Percentiles rank a stretch among this genome's conserved stretches.
These are phyloP conservation scores for Lenwebbia sp. DNA, from an alignment of 345 rosid species.

Conservation along the genomic window DNA sequence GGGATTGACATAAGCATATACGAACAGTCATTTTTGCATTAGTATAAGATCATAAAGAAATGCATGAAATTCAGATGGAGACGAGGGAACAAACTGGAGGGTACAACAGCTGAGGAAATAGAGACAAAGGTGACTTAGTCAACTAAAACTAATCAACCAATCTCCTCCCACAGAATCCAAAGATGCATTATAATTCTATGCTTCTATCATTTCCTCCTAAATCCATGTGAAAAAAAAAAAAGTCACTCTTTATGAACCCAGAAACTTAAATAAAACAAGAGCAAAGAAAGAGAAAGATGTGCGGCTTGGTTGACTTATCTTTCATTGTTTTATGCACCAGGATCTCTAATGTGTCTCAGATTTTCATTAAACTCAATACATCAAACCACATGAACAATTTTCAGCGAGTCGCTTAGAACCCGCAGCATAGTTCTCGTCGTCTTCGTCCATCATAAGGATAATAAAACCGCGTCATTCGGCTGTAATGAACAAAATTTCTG, in stretches of 20 bases:
- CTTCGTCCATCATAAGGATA: not conserved
- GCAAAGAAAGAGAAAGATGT: not conserved
- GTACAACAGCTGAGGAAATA: not conserved
- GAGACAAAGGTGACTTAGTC: constrained; percentile 2
- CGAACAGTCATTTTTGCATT: not conserved
- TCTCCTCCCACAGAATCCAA: not conserved
- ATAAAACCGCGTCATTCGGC: not conserved
- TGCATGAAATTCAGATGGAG: not conserved
- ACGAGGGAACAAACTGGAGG: constrained; percentile 2
- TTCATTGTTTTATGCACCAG: not conserved
- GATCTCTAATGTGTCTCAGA: not conserved
- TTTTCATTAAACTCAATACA: not conserved
- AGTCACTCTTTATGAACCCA: not conserved
- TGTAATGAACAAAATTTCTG: not conserved
- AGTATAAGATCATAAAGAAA: not conserved
- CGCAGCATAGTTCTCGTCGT: not conserved
- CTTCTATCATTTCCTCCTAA: not conserved
- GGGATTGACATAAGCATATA: not conserved
- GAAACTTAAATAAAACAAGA: not conserved
- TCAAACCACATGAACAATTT: not conserved
- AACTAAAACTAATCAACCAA: not conserved
- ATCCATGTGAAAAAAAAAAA: not conserved
- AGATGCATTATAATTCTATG: not conserved
- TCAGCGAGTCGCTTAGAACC: not conserved
- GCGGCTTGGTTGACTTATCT: not conserved